Conservation (phyloP, 1,284 basidiomycete species). For the Veloporphyrellus conicus region DNA sequence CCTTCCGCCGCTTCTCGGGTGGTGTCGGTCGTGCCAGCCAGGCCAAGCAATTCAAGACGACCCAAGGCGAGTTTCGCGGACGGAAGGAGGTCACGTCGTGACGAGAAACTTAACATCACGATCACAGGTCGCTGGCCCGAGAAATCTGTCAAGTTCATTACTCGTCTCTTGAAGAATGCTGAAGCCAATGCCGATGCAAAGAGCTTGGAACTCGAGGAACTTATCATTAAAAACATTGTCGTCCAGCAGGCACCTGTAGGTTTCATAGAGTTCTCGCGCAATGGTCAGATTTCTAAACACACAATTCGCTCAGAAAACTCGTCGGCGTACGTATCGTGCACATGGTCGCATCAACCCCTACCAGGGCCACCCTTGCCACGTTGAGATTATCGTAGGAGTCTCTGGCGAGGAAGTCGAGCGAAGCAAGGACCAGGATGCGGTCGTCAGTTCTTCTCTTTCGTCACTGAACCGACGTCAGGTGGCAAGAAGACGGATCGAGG, state of each 20-base stretch:
- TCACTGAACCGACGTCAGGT: constrained; percentile 79
- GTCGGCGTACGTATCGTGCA: constrained; percentile 98
- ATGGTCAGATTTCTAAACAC: not conserved
- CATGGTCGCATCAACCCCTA: constrained; percentile 93
- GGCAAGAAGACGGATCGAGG: constrained; percentile 79
- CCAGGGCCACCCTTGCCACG: constrained; percentile 91
- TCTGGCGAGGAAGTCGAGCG: constrained; percentile 82
- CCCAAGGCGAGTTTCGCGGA: constrained; percentile 71
- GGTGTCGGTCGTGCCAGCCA: constrained; percentile 97
- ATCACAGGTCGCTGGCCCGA: constrained; percentile 99
- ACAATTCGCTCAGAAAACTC: constrained; percentile 75
- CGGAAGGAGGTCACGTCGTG: not conserved
- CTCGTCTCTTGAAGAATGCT: constrained; percentile 95
- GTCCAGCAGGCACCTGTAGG: constrained; percentile 96
- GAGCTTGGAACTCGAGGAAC: constrained; percentile 89
- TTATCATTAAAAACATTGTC: constrained; percentile 94
- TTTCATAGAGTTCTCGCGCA: constrained; percentile 15
- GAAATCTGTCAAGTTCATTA: constrained; percentile 97
- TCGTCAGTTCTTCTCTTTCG: constrained; percentile 45
- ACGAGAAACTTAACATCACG: constrained; percentile 3
- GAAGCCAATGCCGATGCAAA: constrained; percentile 99
- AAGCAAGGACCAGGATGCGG: constrained; percentile 75
- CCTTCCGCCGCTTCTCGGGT: constrained; percentile 95
- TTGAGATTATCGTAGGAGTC: constrained; percentile 87
- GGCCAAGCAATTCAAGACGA: constrained; percentile 96